Conservation (phyloP, 208 protist genomes). For the Leishmania martiniquensis region DNA sequence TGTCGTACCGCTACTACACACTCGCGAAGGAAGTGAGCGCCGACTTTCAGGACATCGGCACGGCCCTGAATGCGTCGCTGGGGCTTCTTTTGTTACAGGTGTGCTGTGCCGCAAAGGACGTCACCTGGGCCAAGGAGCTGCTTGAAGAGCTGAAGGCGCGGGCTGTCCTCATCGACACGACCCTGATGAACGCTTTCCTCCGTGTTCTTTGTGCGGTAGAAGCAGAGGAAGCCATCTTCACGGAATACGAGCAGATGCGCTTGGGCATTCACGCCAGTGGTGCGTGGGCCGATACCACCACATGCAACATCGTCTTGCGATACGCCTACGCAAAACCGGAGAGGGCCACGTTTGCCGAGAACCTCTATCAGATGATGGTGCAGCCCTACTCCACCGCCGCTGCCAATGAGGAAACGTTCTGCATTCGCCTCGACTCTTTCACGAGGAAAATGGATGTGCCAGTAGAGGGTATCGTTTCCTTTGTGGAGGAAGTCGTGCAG, state of each 20-base stretch:
- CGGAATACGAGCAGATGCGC: constrained; percentile 67
- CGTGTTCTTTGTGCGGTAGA: constrained; percentile 62
- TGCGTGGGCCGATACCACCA: constrained; percentile 66
- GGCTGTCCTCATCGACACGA: constrained; percentile 50
- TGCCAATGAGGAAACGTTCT: constrained; percentile 76
- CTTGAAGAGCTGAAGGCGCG: constrained; percentile 46
- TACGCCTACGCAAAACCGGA: constrained; percentile 41
- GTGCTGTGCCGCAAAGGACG: constrained; percentile 48
- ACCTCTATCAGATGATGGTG: constrained; percentile 23
- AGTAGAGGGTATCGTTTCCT: constrained; percentile 31
- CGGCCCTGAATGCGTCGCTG: constrained; percentile 44
- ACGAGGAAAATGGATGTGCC: constrained; percentile 32
- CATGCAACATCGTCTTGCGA: constrained; percentile 71
- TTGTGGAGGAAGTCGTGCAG: constrained; percentile 20
- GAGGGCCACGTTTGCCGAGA: constrained; percentile 18
- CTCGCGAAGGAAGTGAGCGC: constrained; percentile 53
- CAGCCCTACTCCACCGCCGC: constrained; percentile 44
- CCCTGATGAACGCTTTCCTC: constrained; percentile 81
- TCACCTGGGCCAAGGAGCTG: constrained; percentile 52
- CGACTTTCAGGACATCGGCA: constrained; percentile 36
- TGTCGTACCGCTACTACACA: constrained; percentile 39
- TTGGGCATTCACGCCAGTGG: constrained; percentile 68
- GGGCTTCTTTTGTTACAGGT: constrained; percentile 62
- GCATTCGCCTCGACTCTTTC: constrained; percentile 61
- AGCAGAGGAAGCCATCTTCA: constrained; percentile 36